Conservation (phyloP, 768 basidiomycete genomes). For the Pleurotus giganteus region DNA sequence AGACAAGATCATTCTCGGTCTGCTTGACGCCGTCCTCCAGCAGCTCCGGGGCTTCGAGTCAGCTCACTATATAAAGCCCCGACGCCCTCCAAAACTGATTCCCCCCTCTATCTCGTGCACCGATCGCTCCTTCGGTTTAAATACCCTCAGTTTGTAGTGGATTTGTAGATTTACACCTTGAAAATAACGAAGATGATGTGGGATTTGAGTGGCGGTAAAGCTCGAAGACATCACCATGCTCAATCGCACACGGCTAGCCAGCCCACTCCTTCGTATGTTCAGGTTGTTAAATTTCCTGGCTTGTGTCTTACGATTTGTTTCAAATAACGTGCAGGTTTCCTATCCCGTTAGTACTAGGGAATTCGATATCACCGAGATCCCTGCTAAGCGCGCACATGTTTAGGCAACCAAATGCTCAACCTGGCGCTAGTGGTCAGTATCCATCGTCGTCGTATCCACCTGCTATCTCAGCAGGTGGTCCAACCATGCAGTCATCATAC, state of each 20-base stretch:
- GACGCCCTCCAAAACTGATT: background rate
- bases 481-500: background rate
- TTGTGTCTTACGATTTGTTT: background rate
- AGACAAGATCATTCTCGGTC: background rate
- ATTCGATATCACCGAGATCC: background rate
- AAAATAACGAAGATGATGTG: constrained; percentile 5
- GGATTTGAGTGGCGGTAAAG: constrained; percentile 8
- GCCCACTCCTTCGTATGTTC: constrained; percentile 1
- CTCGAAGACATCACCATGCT: background rate
- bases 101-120: background rate
- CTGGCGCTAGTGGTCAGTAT: background rate
- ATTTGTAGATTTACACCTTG: background rate
- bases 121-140: background rate
- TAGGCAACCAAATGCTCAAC: background rate
- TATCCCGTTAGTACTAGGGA: background rate
- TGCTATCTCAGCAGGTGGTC: background rate
- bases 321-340: background rate
- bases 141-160: background rate
- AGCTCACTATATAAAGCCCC: background rate
- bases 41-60: background rate
- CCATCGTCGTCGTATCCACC: background rate
- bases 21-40: background rate
- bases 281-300: background rate
- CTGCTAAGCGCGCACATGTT: background rate
- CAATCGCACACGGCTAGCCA: background rate